A percentile compares a stretch with the other conserved stretches of the same genome.
phyloP scores from a whole-genome alignment of 345 rosid species.

The Noccaea bulbosa region DNA sequence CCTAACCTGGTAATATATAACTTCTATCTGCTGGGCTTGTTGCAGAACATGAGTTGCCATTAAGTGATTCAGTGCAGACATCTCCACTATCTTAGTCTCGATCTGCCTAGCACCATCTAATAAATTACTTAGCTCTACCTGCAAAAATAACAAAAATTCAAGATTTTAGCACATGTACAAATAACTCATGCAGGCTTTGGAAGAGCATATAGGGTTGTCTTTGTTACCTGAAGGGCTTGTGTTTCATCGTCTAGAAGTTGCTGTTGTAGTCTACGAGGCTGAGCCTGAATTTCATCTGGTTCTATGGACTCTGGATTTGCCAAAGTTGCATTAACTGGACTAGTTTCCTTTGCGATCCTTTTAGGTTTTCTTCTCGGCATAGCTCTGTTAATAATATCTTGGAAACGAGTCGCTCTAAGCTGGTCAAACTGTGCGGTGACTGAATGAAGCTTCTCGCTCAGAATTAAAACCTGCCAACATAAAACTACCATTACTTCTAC shows the following conservation, averaged over 20 bases:
- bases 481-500: slow-evolving; percentile 17
- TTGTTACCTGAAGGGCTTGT: slow-evolving; percentile 82
- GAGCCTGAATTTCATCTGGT: slow-evolving; percentile 55
- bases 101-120: slow-evolving; percentile 87
- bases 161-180: slow-evolving; percentile 21
- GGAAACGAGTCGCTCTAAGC: slow-evolving; percentile 86
- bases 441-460: slow-evolving; percentile 93
- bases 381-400: slow-evolving; percentile 78
- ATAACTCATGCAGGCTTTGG: slow-evolving; percentile 1
- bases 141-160: slow-evolving; percentile 37
- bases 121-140: slow-evolving; percentile 86
- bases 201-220: slow-evolving; percentile 28
- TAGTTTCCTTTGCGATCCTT: slow-evolving; percentile 45
- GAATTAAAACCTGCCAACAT: slow-evolving; percentile 52
- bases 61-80: slow-evolving; percentile 95
- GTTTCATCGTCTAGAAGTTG: slow-evolving; percentile 91
- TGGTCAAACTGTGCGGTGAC: slow-evolving; percentile 82
- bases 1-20: slow-evolving; percentile 81
- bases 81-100: slow-evolving; percentile 97
- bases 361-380: slow-evolving; percentile 80
- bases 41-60: slow-evolving; percentile 94
- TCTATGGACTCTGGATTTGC: slow-evolving; percentile 50
- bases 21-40: slow-evolving; percentile 92
- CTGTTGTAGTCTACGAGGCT: slow-evolving; percentile 57
- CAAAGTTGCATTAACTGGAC: slow-evolving; percentile 46